Percentiles rank a stretch among this genome's conserved stretches.
phyloP scores from a whole-genome alignment of 306 rosid genomes.

The Vigna radiata region DNA sequence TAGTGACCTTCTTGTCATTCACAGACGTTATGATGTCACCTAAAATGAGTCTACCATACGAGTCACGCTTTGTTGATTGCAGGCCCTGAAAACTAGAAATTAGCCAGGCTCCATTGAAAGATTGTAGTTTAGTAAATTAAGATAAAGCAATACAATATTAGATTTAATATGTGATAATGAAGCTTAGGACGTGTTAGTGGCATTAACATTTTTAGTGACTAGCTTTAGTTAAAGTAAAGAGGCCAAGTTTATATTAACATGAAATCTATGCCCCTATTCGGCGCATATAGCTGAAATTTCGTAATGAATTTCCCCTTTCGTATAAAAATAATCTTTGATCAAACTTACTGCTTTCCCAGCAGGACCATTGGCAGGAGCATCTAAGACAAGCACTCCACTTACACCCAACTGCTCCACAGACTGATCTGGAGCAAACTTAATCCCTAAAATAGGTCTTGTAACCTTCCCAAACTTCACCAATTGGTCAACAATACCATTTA shows the following conservation, averaged over 20 bases:
- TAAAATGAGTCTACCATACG: constrained; percentile 91
- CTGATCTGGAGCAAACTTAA: constrained; percentile 99
- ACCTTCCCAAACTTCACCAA: constrained; percentile 95
- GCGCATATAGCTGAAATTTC: constrained; percentile 7
- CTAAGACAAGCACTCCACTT: constrained; percentile 96
- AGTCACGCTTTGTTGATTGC: constrained; percentile 85
- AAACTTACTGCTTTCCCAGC: constrained; percentile 94
- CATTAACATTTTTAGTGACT: background rate
- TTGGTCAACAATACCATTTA: constrained; percentile 95
- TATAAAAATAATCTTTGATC: background rate
- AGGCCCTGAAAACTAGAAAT: constrained; percentile 68
- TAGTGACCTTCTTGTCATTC: constrained; percentile 79
- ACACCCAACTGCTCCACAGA: constrained; percentile 97
- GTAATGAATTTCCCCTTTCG: background rate
- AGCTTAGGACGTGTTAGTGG: background rate
- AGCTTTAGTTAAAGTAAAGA: background rate
- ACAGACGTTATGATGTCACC: constrained; percentile 97
- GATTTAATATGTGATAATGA: background rate
- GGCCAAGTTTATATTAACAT: background rate
- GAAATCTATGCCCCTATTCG: constrained; percentile 17
- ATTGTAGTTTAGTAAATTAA: constrained; percentile 1
- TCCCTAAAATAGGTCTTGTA: constrained; percentile 96
- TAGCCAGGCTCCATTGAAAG: constrained; percentile 36
- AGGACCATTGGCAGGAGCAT: constrained; percentile 92
- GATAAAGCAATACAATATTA: constrained; percentile 27